Conservation (phyloP, 495 filamentous ascomycete genomes). For the Trichoderma orchidacearum region DNA sequence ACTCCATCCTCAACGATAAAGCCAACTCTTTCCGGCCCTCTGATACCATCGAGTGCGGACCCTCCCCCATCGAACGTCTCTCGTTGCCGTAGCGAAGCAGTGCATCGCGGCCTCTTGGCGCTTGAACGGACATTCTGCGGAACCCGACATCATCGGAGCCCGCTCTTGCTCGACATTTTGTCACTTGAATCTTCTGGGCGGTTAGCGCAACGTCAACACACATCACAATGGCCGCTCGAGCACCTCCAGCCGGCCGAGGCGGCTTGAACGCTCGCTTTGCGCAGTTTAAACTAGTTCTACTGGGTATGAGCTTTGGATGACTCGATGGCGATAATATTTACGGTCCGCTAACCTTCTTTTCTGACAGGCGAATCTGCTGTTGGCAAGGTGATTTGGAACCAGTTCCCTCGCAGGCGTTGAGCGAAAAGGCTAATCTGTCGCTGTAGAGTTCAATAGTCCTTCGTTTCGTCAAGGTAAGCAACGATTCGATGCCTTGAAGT, state of each 20-base stretch:
- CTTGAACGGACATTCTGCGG: not conserved
- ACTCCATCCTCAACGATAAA: not conserved
- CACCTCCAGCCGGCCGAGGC: slow-evolving; percentile 51
- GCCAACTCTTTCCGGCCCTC: not conserved
- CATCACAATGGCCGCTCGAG: slow-evolving; percentile 61
- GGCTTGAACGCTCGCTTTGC: slow-evolving; percentile 68
- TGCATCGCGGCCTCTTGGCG: not conserved
- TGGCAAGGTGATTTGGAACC: slow-evolving; percentile 57
- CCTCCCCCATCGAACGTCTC: not conserved
- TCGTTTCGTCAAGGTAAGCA: slow-evolving; percentile 85
- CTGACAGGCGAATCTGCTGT: slow-evolving; percentile 86
- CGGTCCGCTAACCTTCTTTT: not conserved
- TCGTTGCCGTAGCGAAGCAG: no score
- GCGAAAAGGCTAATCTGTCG: slow-evolving; percentile 21
- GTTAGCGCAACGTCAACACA: not conserved
- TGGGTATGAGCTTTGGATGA: slow-evolving; percentile 45
- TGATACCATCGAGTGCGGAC: not conserved
- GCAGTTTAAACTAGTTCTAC: slow-evolving; percentile 95
- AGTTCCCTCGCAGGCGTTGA: not conserved
- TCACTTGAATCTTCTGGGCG: no score
- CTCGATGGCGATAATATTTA: not conserved
- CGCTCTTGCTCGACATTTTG: not conserved
- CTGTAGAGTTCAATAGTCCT: slow-evolving; percentile 86
- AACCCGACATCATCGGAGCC: not conserved
- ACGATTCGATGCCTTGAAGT: not conserved